phyloP scores from a whole-genome alignment of 2,329 filamentous ascomycete species.

The Furcasterigmium sp. region DNA sequence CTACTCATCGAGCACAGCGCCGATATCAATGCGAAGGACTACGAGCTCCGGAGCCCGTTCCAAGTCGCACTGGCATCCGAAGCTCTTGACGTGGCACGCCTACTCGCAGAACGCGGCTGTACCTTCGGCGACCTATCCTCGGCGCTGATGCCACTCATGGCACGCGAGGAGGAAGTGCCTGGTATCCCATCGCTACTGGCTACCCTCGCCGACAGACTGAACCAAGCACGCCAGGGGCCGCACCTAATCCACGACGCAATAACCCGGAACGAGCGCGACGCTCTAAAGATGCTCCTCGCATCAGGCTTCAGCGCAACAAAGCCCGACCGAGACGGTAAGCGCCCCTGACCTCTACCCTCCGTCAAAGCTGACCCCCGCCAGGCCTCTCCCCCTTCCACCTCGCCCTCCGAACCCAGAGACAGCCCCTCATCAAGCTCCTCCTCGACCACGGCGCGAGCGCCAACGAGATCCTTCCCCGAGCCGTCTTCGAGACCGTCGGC shows the following conservation, averaged over 20 bases:
- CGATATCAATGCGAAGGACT: slow-evolving; percentile 2
- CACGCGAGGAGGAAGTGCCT: background rate
- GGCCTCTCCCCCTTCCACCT: background rate
- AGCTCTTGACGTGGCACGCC: background rate
- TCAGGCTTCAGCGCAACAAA: background rate
- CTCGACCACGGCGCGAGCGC: slow-evolving; percentile 2
- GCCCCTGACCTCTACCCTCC: background rate
- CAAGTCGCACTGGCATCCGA: background rate
- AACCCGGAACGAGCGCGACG: background rate
- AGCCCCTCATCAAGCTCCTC: background rate
- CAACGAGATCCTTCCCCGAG: slow-evolving; percentile 50
- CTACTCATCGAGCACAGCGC: slow-evolving; percentile 1
- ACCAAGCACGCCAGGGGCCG: background rate
- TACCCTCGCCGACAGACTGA: background rate
- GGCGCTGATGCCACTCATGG: background rate
- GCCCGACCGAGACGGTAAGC: background rate
- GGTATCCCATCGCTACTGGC: background rate
- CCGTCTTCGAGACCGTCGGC: slow-evolving; percentile 60
- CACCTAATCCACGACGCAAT: background rate
- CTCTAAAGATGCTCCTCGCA: background rate
- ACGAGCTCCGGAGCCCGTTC: slow-evolving; percentile 1
- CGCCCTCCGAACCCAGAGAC: background rate
- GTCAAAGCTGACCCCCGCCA: background rate
- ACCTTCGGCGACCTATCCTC: background rate
- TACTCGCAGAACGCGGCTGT: background rate